Evolutionary conservation across 2,329 filamentous ascomycete genomes (phyloP).

Genomic region (Pseudopyricularia cyperi): DNA sequence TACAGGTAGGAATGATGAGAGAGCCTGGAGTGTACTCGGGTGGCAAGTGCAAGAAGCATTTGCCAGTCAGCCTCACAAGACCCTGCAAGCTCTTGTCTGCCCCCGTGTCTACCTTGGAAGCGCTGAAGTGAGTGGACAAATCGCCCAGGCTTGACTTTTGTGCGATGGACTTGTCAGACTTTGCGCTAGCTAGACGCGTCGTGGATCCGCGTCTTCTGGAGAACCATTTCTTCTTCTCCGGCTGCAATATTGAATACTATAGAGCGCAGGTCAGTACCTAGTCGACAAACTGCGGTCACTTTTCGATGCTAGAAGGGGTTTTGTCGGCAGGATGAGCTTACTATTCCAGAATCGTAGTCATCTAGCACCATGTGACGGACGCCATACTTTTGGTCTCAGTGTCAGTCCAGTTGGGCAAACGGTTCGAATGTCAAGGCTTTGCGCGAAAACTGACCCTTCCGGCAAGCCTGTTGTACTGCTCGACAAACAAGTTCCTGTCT

Average conservation of each 20-base stretch:
- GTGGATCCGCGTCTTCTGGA: background rate
- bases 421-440: background rate
- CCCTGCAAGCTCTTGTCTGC: slow-evolving; percentile 39
- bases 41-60: slow-evolving; percentile 48
- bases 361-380: slow-evolving; percentile 27
- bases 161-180: slow-evolving; percentile 16
- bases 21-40: slow-evolving; percentile 42
- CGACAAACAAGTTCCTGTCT: slow-evolving; percentile 32
- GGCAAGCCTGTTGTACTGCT: slow-evolving; percentile 49
- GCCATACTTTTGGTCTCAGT: slow-evolving; percentile 30
- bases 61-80: slow-evolving; percentile 50
- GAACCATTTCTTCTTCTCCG: slow-evolving; percentile 1
- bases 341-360: slow-evolving; percentile 19
- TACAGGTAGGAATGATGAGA: slow-evolving; percentile 49
- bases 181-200: slow-evolving; percentile 8
- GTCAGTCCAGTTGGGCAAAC: background rate
- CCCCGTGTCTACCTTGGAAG: slow-evolving; percentile 28
- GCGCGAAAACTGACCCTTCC: slow-evolving; percentile 38
- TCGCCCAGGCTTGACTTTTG: slow-evolving; percentile 44
- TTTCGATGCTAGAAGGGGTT: background rate
- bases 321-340: slow-evolving; percentile 11
- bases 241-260: background rate
- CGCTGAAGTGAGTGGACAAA: slow-evolving; percentile 31
- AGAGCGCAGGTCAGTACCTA: background rate
- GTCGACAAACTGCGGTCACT: background rate